These are phyloP conservation scores for Umbelopsis sp. DNA, from an alignment of 192 early-diverging fungal genomes.

Conservation along the genomic window DNA sequence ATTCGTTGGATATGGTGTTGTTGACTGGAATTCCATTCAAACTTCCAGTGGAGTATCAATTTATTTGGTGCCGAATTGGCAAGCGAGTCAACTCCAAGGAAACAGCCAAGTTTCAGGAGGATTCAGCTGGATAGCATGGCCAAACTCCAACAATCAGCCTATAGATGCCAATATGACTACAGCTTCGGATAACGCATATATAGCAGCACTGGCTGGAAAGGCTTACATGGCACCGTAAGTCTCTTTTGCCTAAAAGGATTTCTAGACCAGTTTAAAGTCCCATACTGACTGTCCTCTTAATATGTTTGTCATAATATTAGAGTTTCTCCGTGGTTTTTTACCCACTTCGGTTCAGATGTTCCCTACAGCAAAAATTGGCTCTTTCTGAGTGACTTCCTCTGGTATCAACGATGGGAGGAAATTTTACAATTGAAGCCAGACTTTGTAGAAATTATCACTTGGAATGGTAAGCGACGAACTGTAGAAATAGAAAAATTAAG, in stretches of 20 bases:
- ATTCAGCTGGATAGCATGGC: constrained; percentile 14
- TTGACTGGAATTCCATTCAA: constrained; percentile 15
- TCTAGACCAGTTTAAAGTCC: not conserved
- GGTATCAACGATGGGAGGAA: constrained; percentile 2
- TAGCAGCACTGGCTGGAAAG: not conserved
- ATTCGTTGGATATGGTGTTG: not conserved
- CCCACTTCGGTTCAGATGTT: not conserved
- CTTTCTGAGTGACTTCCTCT: constrained; percentile 1
- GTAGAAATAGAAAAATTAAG: not conserved
- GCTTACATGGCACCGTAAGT: constrained; percentile 17
- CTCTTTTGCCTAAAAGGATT: not conserved
- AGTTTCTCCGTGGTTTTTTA: constrained; percentile 10
- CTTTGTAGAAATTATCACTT: constrained; percentile 11
- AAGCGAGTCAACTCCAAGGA: constrained; percentile 7
- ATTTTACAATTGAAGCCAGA: constrained; percentile 2
- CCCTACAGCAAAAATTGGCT: constrained; percentile 7
- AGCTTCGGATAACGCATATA: not conserved
- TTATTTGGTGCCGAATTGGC: constrained; percentile 10
- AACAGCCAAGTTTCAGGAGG: not conserved
- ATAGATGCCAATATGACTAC: constrained; percentile 7
- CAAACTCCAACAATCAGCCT: not conserved
- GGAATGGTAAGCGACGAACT: not conserved
- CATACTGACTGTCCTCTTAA: not conserved
- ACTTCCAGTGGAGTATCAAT: not conserved
- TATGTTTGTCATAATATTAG: not conserved